Evolutionary conservation across 2,329 filamentous ascomycete species (phyloP).

Genomic region (Aspergillus hortae): DNA sequence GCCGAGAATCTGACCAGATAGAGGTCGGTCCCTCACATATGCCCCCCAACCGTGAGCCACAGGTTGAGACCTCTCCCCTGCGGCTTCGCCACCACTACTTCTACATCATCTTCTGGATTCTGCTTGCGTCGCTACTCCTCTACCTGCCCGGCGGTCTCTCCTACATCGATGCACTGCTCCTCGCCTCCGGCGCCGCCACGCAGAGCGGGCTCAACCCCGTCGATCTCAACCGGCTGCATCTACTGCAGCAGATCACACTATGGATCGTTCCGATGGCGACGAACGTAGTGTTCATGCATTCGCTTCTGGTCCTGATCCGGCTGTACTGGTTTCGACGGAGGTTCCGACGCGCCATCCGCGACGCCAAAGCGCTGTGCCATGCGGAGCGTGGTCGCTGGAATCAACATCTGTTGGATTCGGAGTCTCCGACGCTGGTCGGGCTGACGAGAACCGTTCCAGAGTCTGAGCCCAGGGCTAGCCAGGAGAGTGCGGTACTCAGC

Average conservation of each 20-base stretch:
- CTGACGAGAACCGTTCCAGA: background rate
- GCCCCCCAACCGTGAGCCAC: background rate
- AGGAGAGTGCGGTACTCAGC: background rate
- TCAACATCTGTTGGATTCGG: background rate
- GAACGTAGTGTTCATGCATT: conserved; percentile 77
- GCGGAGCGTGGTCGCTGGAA: conserved; percentile 42
- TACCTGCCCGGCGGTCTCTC: conserved; percentile 57
- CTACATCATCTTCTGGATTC: conserved; percentile 69
- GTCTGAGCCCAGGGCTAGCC: background rate
- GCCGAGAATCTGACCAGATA: background rate
- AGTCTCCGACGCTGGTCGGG: conserved; percentile 1
- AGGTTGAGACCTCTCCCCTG: conserved; percentile 10
- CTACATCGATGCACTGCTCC: conserved; percentile 84
- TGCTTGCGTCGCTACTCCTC: conserved; percentile 71
- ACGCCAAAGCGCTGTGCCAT: conserved; percentile 62
- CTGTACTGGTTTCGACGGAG: conserved; percentile 96
- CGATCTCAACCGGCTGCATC: conserved; percentile 61
- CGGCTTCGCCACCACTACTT: conserved; percentile 49
- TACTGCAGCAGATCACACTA: conserved; percentile 67
- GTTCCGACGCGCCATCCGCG: conserved; percentile 73
- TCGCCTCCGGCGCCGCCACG: conserved; percentile 75
- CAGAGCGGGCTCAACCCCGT: conserved; percentile 84
- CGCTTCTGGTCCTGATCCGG: conserved; percentile 80
- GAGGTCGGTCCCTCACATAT: background rate
- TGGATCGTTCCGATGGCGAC: conserved; percentile 68